Evolutionary conservation across 805 yeast species (phyloP).

Genomic region (Kregervanrija delftensis): DNA sequence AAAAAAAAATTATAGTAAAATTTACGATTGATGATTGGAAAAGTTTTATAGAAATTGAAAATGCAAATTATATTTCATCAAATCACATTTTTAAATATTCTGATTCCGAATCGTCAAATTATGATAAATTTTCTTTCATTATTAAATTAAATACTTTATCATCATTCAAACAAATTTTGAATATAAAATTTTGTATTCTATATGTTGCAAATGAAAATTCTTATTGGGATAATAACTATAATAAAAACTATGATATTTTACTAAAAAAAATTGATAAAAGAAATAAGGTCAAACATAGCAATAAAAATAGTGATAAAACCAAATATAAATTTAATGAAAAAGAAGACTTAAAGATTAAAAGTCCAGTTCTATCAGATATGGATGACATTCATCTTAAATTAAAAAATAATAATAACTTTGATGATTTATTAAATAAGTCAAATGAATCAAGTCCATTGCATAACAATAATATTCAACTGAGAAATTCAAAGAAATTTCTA

Average conservation of each 20-base stretch:
- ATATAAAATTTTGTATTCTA: constrained; percentile 34
- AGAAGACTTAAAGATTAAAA: background rate
- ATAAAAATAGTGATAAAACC: background rate
- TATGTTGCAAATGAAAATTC: constrained; percentile 27
- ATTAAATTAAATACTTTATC: constrained; percentile 33
- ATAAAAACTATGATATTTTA: constrained; percentile 31
- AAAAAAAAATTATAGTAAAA: constrained; percentile 36
- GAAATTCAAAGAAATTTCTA: constrained; percentile 19
- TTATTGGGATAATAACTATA: constrained; percentile 36
- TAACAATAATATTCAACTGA: constrained; percentile 14
- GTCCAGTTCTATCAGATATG: constrained; percentile 12
- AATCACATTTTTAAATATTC: constrained; percentile 35
- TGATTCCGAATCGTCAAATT: constrained; percentile 18
- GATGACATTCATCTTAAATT: constrained; percentile 25
- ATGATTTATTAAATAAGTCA: constrained; percentile 18
- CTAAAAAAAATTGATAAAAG: constrained; percentile 21
- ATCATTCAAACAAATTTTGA: constrained; percentile 17
- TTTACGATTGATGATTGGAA: constrained; percentile 46
- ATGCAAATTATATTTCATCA: constrained; percentile 30
- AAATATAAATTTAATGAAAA: constrained; percentile 3
- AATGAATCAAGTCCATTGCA: background rate
- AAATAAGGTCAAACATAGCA: background rate
- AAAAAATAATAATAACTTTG: constrained; percentile 24
- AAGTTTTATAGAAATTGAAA: constrained; percentile 24
- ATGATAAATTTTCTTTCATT: constrained; percentile 42